Conservation (phyloP, 768 basidiomycete genomes). For the Ramaria sp. region DNA sequence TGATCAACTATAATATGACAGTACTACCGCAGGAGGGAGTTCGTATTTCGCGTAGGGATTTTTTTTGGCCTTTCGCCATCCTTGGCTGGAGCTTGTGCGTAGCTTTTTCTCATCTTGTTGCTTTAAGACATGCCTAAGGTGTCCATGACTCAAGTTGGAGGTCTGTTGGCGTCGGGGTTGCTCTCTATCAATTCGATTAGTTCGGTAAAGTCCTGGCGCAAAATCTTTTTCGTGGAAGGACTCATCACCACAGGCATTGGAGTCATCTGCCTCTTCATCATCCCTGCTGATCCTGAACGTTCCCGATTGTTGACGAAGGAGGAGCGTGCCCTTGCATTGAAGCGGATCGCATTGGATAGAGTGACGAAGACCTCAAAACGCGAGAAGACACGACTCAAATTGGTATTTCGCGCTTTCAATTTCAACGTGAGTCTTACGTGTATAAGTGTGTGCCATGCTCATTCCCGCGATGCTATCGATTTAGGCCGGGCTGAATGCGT, state of each 20-base stretch:
- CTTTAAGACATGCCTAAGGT: not conserved
- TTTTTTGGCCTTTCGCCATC: slow-evolving; percentile 26
- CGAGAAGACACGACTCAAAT: slow-evolving; percentile 21
- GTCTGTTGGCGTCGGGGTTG: slow-evolving; percentile 29
- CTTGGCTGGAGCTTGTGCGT: slow-evolving; percentile 28
- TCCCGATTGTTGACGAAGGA: slow-evolving; percentile 24
- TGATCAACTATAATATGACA: slow-evolving; percentile 5
- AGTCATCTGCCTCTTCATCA: slow-evolving; percentile 23
- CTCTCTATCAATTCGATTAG: slow-evolving; percentile 23
- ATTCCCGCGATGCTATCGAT: not conserved
- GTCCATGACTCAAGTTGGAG: slow-evolving; percentile 20
- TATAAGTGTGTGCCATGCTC: not conserved
- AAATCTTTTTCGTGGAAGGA: slow-evolving; percentile 35
- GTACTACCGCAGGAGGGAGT: slow-evolving; percentile 28
- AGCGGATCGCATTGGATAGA: slow-evolving; percentile 27
- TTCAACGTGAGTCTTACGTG: slow-evolving; percentile 18
- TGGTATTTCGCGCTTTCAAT: slow-evolving; percentile 24
- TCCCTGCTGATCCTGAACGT: slow-evolving; percentile 26
- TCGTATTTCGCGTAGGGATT: slow-evolving; percentile 26
- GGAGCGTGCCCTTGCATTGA: slow-evolving; percentile 25
- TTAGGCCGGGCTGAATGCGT: slow-evolving; percentile 15
- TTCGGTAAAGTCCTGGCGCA: slow-evolving; percentile 24
- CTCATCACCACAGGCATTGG: slow-evolving; percentile 30
- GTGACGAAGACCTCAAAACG: slow-evolving; percentile 18
- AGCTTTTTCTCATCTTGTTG: not conserved